Percentiles rank a stretch among this genome's conserved stretches.
Conservation (phyloP, 768 basidiomycete species). For the Rhizopogon vinicolor region DNA sequence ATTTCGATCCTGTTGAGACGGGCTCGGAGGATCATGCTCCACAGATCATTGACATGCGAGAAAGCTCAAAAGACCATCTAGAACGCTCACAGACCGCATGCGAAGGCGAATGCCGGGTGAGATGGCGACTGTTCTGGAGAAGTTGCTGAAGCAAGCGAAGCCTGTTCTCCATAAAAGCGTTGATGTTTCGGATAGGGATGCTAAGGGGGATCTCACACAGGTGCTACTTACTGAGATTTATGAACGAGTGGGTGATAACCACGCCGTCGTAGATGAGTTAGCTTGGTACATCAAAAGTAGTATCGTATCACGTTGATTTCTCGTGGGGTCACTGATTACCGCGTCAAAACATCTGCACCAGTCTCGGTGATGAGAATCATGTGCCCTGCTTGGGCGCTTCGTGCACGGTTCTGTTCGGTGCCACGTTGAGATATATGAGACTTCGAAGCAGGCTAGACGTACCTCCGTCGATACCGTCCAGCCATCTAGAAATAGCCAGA, state of each 20-base stretch:
- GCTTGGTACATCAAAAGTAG: constrained; percentile 7
- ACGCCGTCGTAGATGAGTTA: constrained; percentile 16
- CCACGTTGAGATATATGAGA: neutral
- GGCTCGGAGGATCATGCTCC: constrained; percentile 39
- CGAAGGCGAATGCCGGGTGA: constrained; percentile 78
- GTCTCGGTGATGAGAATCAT: constrained; percentile 79
- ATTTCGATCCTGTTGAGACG: constrained; percentile 42
- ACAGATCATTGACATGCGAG: constrained; percentile 10
- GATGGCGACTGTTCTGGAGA: constrained; percentile 68
- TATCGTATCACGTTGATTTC: neutral
- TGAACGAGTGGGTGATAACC: constrained; percentile 54
- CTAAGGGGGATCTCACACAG: constrained; percentile 50
- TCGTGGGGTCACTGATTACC: constrained; percentile 11
- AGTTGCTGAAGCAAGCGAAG: constrained; percentile 60
- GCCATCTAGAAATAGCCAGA: constrained; percentile 84
- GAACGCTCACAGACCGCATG: constrained; percentile 58
- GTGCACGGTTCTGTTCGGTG: constrained; percentile 60
- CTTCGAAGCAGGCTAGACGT: constrained; percentile 11
- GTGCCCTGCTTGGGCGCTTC: constrained; percentile 85
- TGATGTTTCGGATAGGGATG: constrained; percentile 34
- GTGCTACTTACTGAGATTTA: constrained; percentile 60
- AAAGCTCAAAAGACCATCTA: constrained; percentile 36
- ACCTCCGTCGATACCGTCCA: constrained; percentile 93
- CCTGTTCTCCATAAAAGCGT: constrained; percentile 60
- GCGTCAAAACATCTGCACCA: constrained; percentile 77